Evolutionary conservation across 2,329 filamentous ascomycete species (phyloP), one percentile per base, ranked within the genome.

Genomic region (Colletotrichum noveboracense): DNA sequence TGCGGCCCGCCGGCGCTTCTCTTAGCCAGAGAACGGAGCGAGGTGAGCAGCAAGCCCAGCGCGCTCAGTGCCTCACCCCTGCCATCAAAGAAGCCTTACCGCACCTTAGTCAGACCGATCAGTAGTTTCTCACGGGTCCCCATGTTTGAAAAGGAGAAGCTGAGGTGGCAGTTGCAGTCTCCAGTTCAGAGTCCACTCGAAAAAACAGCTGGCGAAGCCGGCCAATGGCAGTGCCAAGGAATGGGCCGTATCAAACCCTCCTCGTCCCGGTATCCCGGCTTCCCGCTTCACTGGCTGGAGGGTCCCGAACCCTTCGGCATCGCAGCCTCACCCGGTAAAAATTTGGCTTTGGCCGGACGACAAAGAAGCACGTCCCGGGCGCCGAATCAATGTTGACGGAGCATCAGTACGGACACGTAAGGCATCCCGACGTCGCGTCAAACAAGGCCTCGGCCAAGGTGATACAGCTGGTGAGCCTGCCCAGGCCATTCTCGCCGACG

Each of bases 11-110:
- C 28, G 32, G 69, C 70, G 73, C 73, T 64, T 75, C 43, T 64
- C 36, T 75, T 75, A 64, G 73, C 70, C 69, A 68, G 64, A 73
- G 65, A 65, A 75, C 73, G 73, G 73, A 75, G 65, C 55, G 26
- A 48, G 16, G 28, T 38, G 21, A 71, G 34, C 34, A 38, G 43
- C n/a, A 52, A 52, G 43, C 43, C 43, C 43, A 21, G 43, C 10
- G 43, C 36, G 16, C 36, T n/a, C 38, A 48, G 5, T 48, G 38
- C 85, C 14, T 58, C 24, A 26, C 55, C 55, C 55, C 55, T 58
- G 55, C 55, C 55, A 30, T 30, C 24, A 30, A 52, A 52, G n/a
- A 52, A 52, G 43, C 8, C 24, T 52, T 52, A 52, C 43, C n/a
- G n/a, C 43, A n/a, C 68, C 68, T 68, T 72, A 67, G 62, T 73